A percentile compares a stretch with the other conserved stretches of the same genome.
phyloP scores from a whole-genome alignment of 495 filamentous ascomycete genomes.

The Podospora comata region DNA sequence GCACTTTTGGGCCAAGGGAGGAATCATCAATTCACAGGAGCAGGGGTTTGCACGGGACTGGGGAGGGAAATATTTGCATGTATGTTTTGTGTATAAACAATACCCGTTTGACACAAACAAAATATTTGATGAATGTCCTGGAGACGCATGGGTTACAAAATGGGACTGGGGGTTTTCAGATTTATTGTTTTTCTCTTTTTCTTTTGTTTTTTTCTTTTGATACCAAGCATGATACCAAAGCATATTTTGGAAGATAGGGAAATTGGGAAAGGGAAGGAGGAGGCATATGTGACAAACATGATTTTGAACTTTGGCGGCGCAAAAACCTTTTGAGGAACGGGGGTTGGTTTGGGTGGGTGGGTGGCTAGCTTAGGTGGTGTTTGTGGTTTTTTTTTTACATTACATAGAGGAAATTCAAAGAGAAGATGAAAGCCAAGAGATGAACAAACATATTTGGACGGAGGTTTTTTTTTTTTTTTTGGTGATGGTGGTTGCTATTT shows the following conservation, averaged over 20 bases:
- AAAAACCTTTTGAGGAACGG: background rate
- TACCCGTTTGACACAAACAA: background rate
- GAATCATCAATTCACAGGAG: background rate
- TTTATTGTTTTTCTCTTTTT: background rate
- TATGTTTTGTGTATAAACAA: constrained; percentile 9
- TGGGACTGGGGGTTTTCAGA: background rate
- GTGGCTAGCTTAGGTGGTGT: too few relatives aligned
- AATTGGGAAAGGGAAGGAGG: background rate
- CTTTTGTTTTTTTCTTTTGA: constrained; percentile 10
- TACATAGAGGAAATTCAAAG: background rate
- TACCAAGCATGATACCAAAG: constrained; percentile 6
- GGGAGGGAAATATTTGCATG: background rate
- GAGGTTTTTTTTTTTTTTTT: too few relatives aligned
- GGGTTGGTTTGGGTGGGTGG: background rate
- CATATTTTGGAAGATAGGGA: constrained; percentile 2
- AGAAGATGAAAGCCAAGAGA: background rate
- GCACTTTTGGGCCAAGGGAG: background rate
- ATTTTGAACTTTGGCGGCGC: background rate
- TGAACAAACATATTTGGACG: background rate
- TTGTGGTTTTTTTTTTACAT: background rate
- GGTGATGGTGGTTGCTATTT: background rate
- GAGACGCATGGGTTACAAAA: background rate
- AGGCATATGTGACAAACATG: background rate
- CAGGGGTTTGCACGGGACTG: background rate
- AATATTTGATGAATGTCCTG: background rate